phyloP scores from a whole-genome alignment of 352 stramenopile genomes.

The Pythium dissimile region DNA sequence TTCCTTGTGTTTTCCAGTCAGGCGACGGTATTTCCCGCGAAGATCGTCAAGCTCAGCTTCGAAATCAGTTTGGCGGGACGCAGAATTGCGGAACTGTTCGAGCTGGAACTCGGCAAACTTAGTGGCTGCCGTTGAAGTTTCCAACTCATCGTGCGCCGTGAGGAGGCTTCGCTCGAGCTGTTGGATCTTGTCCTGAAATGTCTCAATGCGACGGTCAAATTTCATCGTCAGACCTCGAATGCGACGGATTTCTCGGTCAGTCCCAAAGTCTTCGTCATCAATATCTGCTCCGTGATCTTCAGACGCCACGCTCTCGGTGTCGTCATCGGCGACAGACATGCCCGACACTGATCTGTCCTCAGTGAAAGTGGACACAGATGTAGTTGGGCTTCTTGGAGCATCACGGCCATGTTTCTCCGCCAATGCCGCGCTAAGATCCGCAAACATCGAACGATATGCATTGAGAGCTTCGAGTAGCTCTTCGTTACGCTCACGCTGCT shows the following conservation, averaged over 20 bases:
- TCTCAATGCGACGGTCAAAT: slow-evolving; percentile 66
- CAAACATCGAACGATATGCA: slow-evolving; percentile 64
- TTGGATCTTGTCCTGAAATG: slow-evolving; percentile 68
- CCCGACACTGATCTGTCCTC: slow-evolving; percentile 69
- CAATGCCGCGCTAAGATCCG: slow-evolving; percentile 51
- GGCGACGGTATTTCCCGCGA: slow-evolving; percentile 12
- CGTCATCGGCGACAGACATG: slow-evolving; percentile 36
- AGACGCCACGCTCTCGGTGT: slow-evolving; percentile 24
- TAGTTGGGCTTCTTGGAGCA: slow-evolving; percentile 40
- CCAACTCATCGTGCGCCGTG: slow-evolving; percentile 67
- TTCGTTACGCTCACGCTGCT: slow-evolving; percentile 29
- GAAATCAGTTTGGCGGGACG: slow-evolving; percentile 45
- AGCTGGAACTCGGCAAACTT: slow-evolving; percentile 85
- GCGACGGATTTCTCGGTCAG: slow-evolving; percentile 55
- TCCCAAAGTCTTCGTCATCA: slow-evolving; percentile 26
- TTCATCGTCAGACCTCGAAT: slow-evolving; percentile 52
- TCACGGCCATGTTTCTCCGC: slow-evolving; percentile 55
- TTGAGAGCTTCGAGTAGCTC: slow-evolving; percentile 61
- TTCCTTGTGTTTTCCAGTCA: slow-evolving; percentile 1
- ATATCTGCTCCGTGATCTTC: slow-evolving; percentile 28
- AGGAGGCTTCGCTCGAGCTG: slow-evolving; percentile 63
- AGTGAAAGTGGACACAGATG: slow-evolving; percentile 60
- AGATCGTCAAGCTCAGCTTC: slow-evolving; percentile 25
- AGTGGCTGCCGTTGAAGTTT: slow-evolving; percentile 67
- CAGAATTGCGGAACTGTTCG: slow-evolving; percentile 57